Evolutionary conservation across 2,329 filamentous ascomycete genomes (phyloP), one percentile per base, ranked within the genome.

Genomic region (Penicillium sclerotigenum): DNA sequence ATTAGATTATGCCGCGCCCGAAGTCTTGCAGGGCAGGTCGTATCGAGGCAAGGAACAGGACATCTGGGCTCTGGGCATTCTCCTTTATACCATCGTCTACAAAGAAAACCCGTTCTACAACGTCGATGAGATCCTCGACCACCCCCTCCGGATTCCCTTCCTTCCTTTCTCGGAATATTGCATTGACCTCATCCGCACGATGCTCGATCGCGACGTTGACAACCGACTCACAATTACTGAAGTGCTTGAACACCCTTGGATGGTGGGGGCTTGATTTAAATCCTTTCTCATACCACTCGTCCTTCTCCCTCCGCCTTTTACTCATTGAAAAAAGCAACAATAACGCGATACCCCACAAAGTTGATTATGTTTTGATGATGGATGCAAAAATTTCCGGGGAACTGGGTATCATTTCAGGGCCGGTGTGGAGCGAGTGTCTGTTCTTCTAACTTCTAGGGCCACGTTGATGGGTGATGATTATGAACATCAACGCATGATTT

Each of bases 91-190:
- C 28, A 97, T 99, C 69, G 89, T 97, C 69, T 99, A 99, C 82
- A 99, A 97, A 77, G 94, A 99, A 77, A 99, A 99, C 70, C 93
- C 94, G 0, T 99, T 97, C 75, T 97, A 97, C 81, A 95, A 89
- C 75, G 94, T 97, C 68, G 94, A 99, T 73, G 94, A 99, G 79
- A 99, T 99, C 69, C 95, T 97, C 84, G 94, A 99, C 72, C 92
- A 93, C 68, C 93, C 97, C 66, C 80, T 99, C 57, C 85, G 94
- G 46, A 87, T 99, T 28, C 94, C 94, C 0, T 97, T 77, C 60
- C 62, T 79, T 20, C 77, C 76, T 5, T 79, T 77, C 59, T 77
- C 90, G 73, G 91, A 97, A 62, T 88, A 92, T 63, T 96, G 91
- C 73, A 95, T 99, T 63, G 88, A 97, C 66, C 80, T 99, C 50